Conservation (phyloP, 1,139 yeast species). For the Groenewaldozyma sp. region DNA sequence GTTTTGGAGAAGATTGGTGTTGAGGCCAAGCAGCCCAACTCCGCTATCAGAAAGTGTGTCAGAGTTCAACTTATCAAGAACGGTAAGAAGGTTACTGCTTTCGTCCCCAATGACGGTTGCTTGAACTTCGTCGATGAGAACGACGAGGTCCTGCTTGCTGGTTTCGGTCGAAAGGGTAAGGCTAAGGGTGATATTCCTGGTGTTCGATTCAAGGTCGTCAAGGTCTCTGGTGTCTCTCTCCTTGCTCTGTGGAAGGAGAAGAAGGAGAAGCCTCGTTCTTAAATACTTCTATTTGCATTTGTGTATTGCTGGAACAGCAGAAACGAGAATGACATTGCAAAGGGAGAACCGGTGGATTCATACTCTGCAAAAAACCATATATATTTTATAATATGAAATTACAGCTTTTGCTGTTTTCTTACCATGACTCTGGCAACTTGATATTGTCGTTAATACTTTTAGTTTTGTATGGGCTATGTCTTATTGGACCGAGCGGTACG, state of each 20-base stretch:
- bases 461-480: no score
- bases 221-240: conserved; percentile 99
- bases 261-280: conserved; percentile 99
- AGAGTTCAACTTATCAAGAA: conserved; percentile 99
- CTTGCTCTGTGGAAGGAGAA: conserved; percentile 99
- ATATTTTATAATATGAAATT: no score
- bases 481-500: no score
- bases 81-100: conserved; percentile 99
- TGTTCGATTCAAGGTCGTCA: conserved; percentile 99
- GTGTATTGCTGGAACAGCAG: no score
- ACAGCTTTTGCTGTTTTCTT: no score
- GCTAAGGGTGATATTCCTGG: conserved; percentile 99
- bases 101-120: conserved; percentile 99
- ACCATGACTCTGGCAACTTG: no score
- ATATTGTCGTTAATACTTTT: no score
- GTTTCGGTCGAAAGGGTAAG: conserved; percentile 99
- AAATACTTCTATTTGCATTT: no score
- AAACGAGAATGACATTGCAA: no score
- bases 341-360: no score
- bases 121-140: conserved; percentile 98
- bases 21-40: conserved; percentile 99
- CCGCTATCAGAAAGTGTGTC: conserved; percentile 99
- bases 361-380: no score
- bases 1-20: conserved; percentile 99
- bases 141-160: conserved; percentile 98